Conservation (phyloP, 345 rosid genomes). For the Linum lewisii region DNA sequence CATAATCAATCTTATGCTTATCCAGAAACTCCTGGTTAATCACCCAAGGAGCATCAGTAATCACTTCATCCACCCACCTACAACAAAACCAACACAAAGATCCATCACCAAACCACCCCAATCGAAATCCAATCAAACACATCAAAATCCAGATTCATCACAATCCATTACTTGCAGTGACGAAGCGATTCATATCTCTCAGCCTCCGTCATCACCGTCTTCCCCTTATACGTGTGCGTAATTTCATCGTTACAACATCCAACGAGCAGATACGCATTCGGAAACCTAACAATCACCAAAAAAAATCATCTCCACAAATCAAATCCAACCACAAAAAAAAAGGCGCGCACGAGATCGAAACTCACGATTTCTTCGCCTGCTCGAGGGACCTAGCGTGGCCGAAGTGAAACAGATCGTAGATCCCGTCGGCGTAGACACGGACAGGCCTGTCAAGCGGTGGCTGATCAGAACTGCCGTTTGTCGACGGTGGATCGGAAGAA, state of each 20-base stretch:
- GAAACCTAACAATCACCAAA: slow-evolving; percentile 38
- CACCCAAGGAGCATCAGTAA: slow-evolving; percentile 93
- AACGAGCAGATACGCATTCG: slow-evolving; percentile 66
- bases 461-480: not conserved
- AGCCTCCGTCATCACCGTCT: slow-evolving; percentile 74
- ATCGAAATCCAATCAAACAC: not conserved
- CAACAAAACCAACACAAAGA: slow-evolving; percentile 1
- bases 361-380: slow-evolving; percentile 81
- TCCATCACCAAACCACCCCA: not conserved
- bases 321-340: not conserved
- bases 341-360: slow-evolving; percentile 7
- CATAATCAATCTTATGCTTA: slow-evolving; percentile 58
- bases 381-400: slow-evolving; percentile 97
- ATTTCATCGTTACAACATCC: slow-evolving; percentile 88
- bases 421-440: slow-evolving; percentile 95
- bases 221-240: slow-evolving; percentile 80
- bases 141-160: not conserved
- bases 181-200: slow-evolving; percentile 94
- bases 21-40: slow-evolving; percentile 78
- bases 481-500: not conserved
- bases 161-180: slow-evolving; percentile 81
- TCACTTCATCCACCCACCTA: slow-evolving; percentile 97
- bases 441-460: slow-evolving; percentile 26
- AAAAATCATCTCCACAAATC: not conserved
- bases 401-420: slow-evolving; percentile 96